Evolutionary conservation across 1,139 yeast genomes (phyloP).

Genomic region (Yamadazyma trypodendri): DNA sequence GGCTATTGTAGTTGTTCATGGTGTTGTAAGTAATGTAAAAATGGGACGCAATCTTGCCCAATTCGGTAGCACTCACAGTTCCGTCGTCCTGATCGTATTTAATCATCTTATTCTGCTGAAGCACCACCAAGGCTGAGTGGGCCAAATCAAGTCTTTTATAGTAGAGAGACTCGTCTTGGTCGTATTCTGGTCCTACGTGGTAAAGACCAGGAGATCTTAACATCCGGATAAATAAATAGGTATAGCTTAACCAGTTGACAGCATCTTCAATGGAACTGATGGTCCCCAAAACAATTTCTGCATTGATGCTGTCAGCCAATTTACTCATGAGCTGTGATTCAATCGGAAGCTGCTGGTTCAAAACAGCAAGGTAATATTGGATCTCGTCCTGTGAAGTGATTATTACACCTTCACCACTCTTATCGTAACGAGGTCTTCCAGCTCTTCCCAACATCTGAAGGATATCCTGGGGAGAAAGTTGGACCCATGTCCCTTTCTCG

Average conservation of each 20-base stretch:
- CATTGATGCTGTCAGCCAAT: slow-evolving; percentile 76
- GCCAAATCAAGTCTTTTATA: slow-evolving; percentile 64
- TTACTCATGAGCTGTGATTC: slow-evolving; percentile 81
- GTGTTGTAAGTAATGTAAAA: slow-evolving; percentile 80
- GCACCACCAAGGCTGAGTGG: slow-evolving; percentile 69
- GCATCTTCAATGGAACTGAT: slow-evolving; percentile 65
- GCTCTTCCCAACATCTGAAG: slow-evolving; percentile 97
- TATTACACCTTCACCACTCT: slow-evolving; percentile 90
- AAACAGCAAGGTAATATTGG: slow-evolving; percentile 82
- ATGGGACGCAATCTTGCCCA: slow-evolving; percentile 84
- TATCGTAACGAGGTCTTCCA: slow-evolving; percentile 93
- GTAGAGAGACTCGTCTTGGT: slow-evolving; percentile 40
- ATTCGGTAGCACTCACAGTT: slow-evolving; percentile 54
- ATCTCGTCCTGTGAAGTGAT: slow-evolving; percentile 85
- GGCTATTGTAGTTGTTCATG: slow-evolving; percentile 59
- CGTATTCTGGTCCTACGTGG: slow-evolving; percentile 69
- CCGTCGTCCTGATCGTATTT: slow-evolving; percentile 57
- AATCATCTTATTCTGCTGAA: slow-evolving; percentile 56
- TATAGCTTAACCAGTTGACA: slow-evolving; percentile 72
- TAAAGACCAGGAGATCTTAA: slow-evolving; percentile 68
- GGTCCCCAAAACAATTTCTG: slow-evolving; percentile 79
- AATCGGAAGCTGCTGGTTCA: slow-evolving; percentile 88
- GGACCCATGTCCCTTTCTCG: slow-evolving; percentile 84
- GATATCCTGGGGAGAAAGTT: slow-evolving; percentile 89
- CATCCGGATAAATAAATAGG: slow-evolving; percentile 85